Base-by-base conservation (phyloP, 2,329 filamentous ascomycete species). In the Penicillium sp. region DNA sequence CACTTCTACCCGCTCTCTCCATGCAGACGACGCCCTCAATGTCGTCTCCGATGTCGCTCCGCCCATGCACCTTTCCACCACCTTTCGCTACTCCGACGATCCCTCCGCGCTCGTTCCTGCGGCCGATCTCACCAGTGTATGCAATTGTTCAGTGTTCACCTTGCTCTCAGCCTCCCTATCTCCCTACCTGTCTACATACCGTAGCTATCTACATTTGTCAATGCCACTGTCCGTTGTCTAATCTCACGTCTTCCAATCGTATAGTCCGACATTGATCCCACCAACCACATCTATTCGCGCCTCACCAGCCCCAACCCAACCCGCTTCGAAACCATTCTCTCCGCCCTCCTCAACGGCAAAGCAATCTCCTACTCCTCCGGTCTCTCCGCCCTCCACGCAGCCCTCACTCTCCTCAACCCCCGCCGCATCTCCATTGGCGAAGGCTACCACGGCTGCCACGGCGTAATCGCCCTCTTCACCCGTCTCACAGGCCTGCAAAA, bases 371-470 rank as follows among this genome's bases (percentile, higher is more conserved):
- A 98, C 79, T 81, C 86, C 39, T 96, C 91, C 3, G 95, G 95
- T 4, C 85, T 98, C 22, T 85, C 91, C 11, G 91, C 94, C 53
- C 93, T 97, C 78, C 91, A 98, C 75, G 93, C 91, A 35, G 81
- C 96, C 59, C 83, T 98, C 2, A 87, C 93, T n/a, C 87, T 87
- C 70, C 79, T 96, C 9, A 92, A 96, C 73, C 95, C 95, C 1
- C 87, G 87, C 67, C 87, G 89, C 59, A 86, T 98, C 56, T 89
- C 92, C 66, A 92, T 98, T 64, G 88, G 88, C 39, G 87, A 84
- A 16, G 93, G 92, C 43, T 99, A 98, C 78, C 95, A 98, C 78
- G 95, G 95, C 68, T 96, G 91, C 77, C 92, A 96, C 75, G 92
- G 91, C 61, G 90, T 96, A 33, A 85, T 97, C 67, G 77, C 77